Base-by-base conservation (phyloP, 1,284 basidiomycete genomes). In the Cryptococcus maquisensis region DNA sequence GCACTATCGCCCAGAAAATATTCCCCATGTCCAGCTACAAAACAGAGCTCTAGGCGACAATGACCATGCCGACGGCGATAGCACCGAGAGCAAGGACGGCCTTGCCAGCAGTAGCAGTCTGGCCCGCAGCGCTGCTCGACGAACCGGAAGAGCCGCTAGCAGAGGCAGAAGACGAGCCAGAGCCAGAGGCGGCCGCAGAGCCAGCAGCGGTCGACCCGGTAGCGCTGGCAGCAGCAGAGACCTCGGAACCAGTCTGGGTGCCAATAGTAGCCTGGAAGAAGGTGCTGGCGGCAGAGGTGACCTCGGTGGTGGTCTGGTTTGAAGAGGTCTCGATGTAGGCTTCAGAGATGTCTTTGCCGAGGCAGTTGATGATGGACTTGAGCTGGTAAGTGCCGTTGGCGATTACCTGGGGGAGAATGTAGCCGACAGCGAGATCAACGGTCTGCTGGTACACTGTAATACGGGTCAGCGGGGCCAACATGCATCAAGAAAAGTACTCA, bases 381-480 rank as follows among this genome's bases (percentile, higher is more conserved):
- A 82, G 68, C 47, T 66, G 62, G 65, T 66, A 74, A 50, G 71
- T 65, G 57, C 86, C 84, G 40, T 75, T 84, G 70, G 90, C 80
- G 69, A 47, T 85, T 85, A 43, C 80, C 76, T 75, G 78, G 51
- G 86, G 82, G n/a, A 95, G 79, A 62, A 88, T 86, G 78, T 91
- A 93, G 46, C 89, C 88, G 57, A 88, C 81, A 32, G 91, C 90
- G 57, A 96, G 83, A 66, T 94, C 89, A 50, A 94, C 90, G 13
- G 87, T 88, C 67, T 88, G 83, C 66, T 87, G 80, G 71, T 84
- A 93, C 45, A 94, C 43, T 44, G 24, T 12, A 8, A 44, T 15
- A n/a, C 16, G 13, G 39, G 39, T 40, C 15, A 44, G 20, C 23
- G 24, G n/a, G n/a, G 18, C 18, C 43, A 24, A 23, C 20, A 44